Percentiles rank a stretch among this genome's conserved stretches.
Evolutionary conservation across 2,329 filamentous ascomycete species (phyloP).

Genomic region (Didymosphaeria variabile): DNA sequence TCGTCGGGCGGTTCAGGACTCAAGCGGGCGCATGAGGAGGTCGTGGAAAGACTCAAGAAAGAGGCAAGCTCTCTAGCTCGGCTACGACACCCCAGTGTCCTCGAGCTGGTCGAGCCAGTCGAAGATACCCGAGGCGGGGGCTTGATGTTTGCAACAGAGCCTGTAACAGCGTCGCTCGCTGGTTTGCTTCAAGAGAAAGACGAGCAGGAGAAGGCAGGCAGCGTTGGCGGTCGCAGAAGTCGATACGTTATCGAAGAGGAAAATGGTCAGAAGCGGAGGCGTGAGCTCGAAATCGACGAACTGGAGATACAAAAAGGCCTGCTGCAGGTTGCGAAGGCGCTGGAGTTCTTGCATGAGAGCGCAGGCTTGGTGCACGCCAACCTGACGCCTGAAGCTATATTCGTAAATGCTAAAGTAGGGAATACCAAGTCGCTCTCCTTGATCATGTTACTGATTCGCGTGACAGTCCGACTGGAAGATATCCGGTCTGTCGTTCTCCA

Average conservation of each 20-base stretch:
- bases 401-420: conserved; percentile 88
- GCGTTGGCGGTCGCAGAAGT: conserved; percentile 74
- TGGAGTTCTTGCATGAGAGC: conserved; percentile 96
- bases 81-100: conserved; percentile 86
- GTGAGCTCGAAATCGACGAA: conserved; percentile 94
- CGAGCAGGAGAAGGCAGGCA: conserved; percentile 76
- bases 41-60: conserved; percentile 88
- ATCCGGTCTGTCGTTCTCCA: conserved; percentile 89
- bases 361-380: conserved; percentile 94
- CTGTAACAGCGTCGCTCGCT: conserved; percentile 87
- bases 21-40: conserved; percentile 86
- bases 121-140: conserved; percentile 93
- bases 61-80: conserved; percentile 90
- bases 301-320: conserved; percentile 97
- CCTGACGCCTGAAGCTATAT: conserved; percentile 89
- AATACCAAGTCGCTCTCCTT: conserved; percentile 26
- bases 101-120: conserved; percentile 93
- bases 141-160: conserved; percentile 94
- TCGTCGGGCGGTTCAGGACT: conserved; percentile 71
- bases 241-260: conserved; percentile 83
- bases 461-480: conserved; percentile 95
- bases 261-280: conserved; percentile 72
- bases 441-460: conserved; percentile 37
- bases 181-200: conserved; percentile 87
- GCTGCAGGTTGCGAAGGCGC: conserved; percentile 88